Conservation (phyloP, 495 filamentous ascomycete genomes). For the Viridothelium virens region DNA sequence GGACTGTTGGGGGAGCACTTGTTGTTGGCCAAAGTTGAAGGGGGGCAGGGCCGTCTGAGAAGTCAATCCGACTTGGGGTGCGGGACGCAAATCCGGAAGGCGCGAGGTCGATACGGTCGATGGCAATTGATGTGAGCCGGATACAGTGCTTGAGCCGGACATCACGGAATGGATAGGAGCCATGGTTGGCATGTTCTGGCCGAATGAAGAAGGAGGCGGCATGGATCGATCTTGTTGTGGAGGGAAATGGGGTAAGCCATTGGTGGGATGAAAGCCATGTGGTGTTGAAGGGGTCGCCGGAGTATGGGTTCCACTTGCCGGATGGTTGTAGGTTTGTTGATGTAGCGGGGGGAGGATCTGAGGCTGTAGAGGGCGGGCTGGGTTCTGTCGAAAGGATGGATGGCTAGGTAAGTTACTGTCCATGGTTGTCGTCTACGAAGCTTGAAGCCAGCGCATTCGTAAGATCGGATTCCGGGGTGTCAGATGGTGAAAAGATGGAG, state of each 20-base stretch:
- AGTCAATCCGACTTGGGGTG: background rate
- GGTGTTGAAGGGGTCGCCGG: conserved; percentile 29
- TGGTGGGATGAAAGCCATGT: background rate
- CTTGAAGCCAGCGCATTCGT: conserved; percentile 3
- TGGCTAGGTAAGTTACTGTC: background rate
- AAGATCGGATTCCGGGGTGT: background rate
- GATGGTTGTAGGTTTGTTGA: conserved; percentile 16
- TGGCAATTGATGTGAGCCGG: background rate
- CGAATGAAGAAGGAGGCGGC: conserved; percentile 21
- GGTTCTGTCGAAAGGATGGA: background rate
- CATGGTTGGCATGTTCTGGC: conserved; percentile 22
- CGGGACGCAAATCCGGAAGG: conserved; percentile 2
- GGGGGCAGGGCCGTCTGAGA: background rate
- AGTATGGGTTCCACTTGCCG: conserved; percentile 25
- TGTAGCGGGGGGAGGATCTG: background rate
- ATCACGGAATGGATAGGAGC: conserved; percentile 34
- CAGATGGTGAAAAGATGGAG: background rate
- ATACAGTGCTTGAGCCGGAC: background rate
- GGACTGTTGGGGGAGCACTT: conserved; percentile 17
- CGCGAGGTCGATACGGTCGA: background rate
- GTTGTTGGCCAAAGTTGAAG: conserved; percentile 16
- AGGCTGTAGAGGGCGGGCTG: background rate
- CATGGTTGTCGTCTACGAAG: background rate
- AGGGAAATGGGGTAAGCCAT: background rate
- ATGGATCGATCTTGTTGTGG: conserved; percentile 15